Evolutionary conservation across 2,329 filamentous ascomycete genomes (phyloP), one percentile per base, ranked within the genome.

Genomic region (Chaetothyriales sp.): DNA sequence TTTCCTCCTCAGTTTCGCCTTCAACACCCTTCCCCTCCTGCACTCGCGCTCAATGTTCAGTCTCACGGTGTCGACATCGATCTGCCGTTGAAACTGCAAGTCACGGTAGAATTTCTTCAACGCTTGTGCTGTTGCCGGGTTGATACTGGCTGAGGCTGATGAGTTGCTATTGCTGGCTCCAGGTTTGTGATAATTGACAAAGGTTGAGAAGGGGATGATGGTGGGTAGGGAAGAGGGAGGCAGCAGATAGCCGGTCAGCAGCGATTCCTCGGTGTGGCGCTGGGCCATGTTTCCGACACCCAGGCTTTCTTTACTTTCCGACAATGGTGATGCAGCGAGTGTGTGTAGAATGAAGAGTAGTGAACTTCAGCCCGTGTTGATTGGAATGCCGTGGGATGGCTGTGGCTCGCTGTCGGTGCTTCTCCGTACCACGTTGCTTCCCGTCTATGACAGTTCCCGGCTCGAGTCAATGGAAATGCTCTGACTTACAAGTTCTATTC

Each of bases 171-270:
- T 25, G 45, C 43, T 48, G 25, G 29, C 37, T 28, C 45, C 47
- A 5, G 29, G 18, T 51, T 44, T 9, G 88, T 87, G 63, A 94
- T 92, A 44, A 90, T 75, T 75, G 44, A 79, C 81, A 71, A 94
- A 94, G 58, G 87, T 78, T 52, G 81, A 75, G 46, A 89, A 75
- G 6, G 86, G 82, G 59, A 89, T 73, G 63, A 89, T 78, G 57
- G 83, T 77, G 44, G 85, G 82, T 40, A 94, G 74, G 25, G 84
- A 77, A 6, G 87, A 82, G 10, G 88, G 85, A 28, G 83, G 75
- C 37, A 94, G 77, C 53, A 94, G 79, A 66, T 90, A 94, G 67
- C 84, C 83, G 62, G 76, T 75, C 49, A 94, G 77, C 58, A 94
- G 85, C 25, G 80, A 77, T 51, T 78, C 73, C 70, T 94, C 89